phyloP scores from a whole-genome alignment of 2,329 filamentous ascomycete genomes.

The Penicillium decumbens region DNA sequence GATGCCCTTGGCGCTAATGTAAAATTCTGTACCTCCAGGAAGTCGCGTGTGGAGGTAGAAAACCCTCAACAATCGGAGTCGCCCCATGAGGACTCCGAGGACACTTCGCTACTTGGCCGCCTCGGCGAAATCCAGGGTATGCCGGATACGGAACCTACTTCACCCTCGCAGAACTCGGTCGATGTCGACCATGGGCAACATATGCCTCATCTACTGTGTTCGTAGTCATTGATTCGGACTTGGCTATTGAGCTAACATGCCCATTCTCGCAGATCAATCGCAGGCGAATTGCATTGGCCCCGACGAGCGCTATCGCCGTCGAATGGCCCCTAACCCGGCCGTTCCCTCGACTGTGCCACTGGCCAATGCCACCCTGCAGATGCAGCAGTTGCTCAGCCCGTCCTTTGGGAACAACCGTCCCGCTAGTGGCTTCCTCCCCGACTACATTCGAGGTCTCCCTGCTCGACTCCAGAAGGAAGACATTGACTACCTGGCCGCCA shows the following conservation, averaged over 20 bases:
- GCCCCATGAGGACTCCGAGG: slow-evolving; percentile 34
- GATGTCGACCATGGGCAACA: slow-evolving; percentile 52
- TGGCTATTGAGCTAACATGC: neutral
- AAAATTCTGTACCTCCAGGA: slow-evolving; percentile 26
- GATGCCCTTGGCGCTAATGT: slow-evolving; percentile 9
- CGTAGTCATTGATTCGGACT: slow-evolving; percentile 29
- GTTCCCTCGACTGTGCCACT: slow-evolving; percentile 38
- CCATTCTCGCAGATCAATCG: slow-evolving; percentile 27
- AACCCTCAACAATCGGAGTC: slow-evolving; percentile 33
- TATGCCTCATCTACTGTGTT: slow-evolving; percentile 62
- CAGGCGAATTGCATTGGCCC: slow-evolving; percentile 46
- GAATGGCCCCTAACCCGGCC: slow-evolving; percentile 43
- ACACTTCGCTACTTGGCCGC: slow-evolving; percentile 28
- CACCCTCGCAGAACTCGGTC: slow-evolving; percentile 45
- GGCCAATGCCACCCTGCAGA: slow-evolving; percentile 34
- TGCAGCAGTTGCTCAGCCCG: slow-evolving; percentile 38
- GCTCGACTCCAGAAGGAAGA: slow-evolving; percentile 73
- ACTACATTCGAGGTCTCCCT: slow-evolving; percentile 77
- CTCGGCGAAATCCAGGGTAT: slow-evolving; percentile 29
- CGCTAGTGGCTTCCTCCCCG: slow-evolving; percentile 48
- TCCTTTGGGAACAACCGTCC: slow-evolving; percentile 49
- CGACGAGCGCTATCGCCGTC: slow-evolving; percentile 42
- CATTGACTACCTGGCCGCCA: slow-evolving; percentile 73
- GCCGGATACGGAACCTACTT: slow-evolving; percentile 32
- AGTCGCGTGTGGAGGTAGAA: slow-evolving; percentile 40